Evolutionary conservation across 1,284 basidiomycete species (phyloP), one percentile per base, ranked within the genome.

Genomic region (Papiliotrema fonsecae): DNA sequence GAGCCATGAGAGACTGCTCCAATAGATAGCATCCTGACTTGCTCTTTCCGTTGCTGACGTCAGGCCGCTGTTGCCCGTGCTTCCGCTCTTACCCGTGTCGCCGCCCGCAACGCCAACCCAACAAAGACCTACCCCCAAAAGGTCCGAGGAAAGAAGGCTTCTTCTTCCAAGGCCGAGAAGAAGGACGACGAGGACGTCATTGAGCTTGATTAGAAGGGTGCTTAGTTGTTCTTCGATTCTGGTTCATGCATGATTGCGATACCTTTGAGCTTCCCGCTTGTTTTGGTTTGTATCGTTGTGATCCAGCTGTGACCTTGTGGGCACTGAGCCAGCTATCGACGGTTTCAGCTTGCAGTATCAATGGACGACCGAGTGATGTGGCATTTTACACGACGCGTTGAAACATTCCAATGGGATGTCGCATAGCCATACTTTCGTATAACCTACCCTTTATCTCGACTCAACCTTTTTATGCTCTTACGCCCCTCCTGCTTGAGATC

Each of bases 61-160:
- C 66, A 91, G 88, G 85, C 84, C 62, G 81, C 84, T 58, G 80
- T 92, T 50, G 87, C 86, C 54, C 87, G 88, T 58, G 81, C 84
- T 47, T 88, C 87, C 60, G 85, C 87, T 49, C 78, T 91, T 58
- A 60, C 83, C 54, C 79, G 78, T 39, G 77, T 84, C 52, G 82
- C 87, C 76, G 82, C 81, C 71, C 83, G 84, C 74, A 81, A 81
- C 74, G 64, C 57, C 62, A 88, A 87, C 77, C 75, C 82, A 32
- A 67, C 76, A 59, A 85, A 82, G 67, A 57, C 53, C 39, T 62
- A 53, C 58, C 77, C 82, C 51, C 83, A 81, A 79, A 90, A 89
- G 79, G 55, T 75, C 58, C 81, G 88, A 62, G 86, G 87, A 56
- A 84, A 86, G 77, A 78, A 51, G 45, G 53, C 48, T 50, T 80